Base-by-base conservation (phyloP, 2,329 filamentous ascomycete species). In the Exserohilum turcica region DNA sequence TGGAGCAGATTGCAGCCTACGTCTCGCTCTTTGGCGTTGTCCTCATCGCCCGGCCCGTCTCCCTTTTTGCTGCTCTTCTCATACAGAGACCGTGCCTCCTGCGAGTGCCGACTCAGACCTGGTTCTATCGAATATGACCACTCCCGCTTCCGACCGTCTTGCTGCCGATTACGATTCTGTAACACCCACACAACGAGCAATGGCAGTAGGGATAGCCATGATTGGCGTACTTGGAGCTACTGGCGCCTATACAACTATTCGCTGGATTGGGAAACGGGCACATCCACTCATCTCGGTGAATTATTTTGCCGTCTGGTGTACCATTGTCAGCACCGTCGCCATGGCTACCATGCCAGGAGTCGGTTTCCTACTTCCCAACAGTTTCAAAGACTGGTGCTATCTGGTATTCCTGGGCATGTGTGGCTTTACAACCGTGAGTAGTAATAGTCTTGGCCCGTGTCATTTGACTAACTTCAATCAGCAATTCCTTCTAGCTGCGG, bases 401-500 rank as follows among this genome's bases (percentile, higher is more conserved):
- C 76, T 96, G 13, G 48, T 86, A 0, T 83, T 87, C 32, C 77
- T 96, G 3, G 90, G 89, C 0, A 67, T 85, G 0, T 87, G 87
- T 59, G 92, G 92, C 0, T 93, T 96, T 68, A 72, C 88, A 18
- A 89, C 93, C 84, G 77, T 79, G 64, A 48, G 75, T 64, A 19
- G 0, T 6, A 2, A 9, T 6, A 1, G 1, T 13, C 15, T 7
- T n/a, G 13, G 31, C 18, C 42, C 8, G 39, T 13, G 1, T 24
- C 10, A 15, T 40, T 19, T 10, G 2, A 31, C 43, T 58, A 35
- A 59, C 36, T 5, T 7, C 2, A 2, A 5, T 8, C 42, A 80
- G 78, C 92, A 96, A 81, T 91, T 91, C 61, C 80, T 95, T n/a
- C 78, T 95, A 15, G 94, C 92, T 1, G 83, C 85, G 0, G 91